Conservation (phyloP, 1,284 basidiomycete genomes). For the Xerocomus nothofagi region DNA sequence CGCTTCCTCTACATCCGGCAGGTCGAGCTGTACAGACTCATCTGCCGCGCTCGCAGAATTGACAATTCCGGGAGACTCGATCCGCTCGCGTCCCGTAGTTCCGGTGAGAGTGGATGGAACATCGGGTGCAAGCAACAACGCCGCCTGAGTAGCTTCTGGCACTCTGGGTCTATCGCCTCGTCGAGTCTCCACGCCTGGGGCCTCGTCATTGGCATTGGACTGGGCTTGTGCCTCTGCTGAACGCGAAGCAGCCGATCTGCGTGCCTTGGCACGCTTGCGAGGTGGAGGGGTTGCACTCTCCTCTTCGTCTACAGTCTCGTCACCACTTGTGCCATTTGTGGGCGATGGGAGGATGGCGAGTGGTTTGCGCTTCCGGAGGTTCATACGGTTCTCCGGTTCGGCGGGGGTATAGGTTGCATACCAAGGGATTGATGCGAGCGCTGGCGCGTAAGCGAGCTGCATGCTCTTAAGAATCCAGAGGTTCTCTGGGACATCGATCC, state of each 20-base stretch:
- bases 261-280: conserved; percentile 32
- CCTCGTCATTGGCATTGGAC: conserved; percentile 1
- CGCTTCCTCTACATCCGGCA: conserved; percentile 23
- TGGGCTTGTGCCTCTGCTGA: conserved; percentile 5
- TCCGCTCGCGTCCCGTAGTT: conserved; percentile 24
- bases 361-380: conserved; percentile 32
- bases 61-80: conserved; percentile 20
- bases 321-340: conserved; percentile 21
- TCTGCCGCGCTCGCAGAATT: conserved; percentile 6
- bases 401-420: conserved; percentile 32
- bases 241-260: conserved; percentile 22
- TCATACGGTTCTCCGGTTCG: conserved; percentile 36
- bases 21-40: conserved; percentile 16
- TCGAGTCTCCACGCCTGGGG: conserved; percentile 4
- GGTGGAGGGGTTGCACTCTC: conserved; percentile 32
- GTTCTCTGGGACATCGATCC: conserved; percentile 35
- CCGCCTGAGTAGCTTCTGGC: neutral
- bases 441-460: conserved; percentile 29
- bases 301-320: conserved; percentile 34
- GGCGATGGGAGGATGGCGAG: conserved; percentile 22
- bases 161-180: conserved; percentile 2
- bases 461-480: conserved; percentile 37
- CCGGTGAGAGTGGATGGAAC: conserved; percentile 6
- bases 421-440: conserved; percentile 27
- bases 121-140: conserved; percentile 27